Evolutionary conservation across 768 basidiomycete species (phyloP), one percentile per base, ranked within the genome.

Genomic region (Scleroderma bovista): DNA sequence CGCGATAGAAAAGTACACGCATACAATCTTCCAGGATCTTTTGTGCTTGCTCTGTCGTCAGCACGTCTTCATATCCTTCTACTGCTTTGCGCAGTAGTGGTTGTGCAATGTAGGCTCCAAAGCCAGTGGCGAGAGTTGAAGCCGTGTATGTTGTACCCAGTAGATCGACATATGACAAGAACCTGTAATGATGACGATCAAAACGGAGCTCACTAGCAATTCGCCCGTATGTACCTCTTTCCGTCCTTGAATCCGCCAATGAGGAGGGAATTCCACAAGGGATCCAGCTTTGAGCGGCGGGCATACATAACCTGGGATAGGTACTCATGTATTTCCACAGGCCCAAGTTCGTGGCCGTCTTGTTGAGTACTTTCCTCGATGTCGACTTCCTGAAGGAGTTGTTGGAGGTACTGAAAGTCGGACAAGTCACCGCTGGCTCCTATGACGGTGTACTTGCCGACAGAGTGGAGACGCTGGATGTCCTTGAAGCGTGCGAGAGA

Each of bases 401-500:
- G 75, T 63, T 96, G 89, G 57, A 98, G 77, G 69, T 89, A 85
- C 67, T 99, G 96, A 71, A 93, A 98, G 72, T 99, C 96, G 60
- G 88, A 88, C 85, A 99, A 90, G 74, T 99, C 96, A 23, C 96
- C 96, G 15, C 91, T 83, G 3, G 89, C 95, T 19, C 91, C 96
- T 58, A 99, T 75, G 52, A 94, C 77, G 39, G 93, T 95, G 69
- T 84, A 80, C 33, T 78, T 71, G 8, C 94, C 93, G 31, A 96
- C 83, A 4, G 87, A 68, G 61, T 90, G 84, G 23, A 99, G 79
- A 67, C 96, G 89, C 57, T 87, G 81, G 51, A 98, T 75, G 62
- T 94, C 92, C 75, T 91, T 93, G 82, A 96, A 96, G 31, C 94
- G 86, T 2, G 96, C 93, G 44, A 98, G 84, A 7, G 95, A 97